Evolutionary conservation across 352 stramenopile genomes (phyloP).

Genomic region (Pythium dissimile): DNA sequence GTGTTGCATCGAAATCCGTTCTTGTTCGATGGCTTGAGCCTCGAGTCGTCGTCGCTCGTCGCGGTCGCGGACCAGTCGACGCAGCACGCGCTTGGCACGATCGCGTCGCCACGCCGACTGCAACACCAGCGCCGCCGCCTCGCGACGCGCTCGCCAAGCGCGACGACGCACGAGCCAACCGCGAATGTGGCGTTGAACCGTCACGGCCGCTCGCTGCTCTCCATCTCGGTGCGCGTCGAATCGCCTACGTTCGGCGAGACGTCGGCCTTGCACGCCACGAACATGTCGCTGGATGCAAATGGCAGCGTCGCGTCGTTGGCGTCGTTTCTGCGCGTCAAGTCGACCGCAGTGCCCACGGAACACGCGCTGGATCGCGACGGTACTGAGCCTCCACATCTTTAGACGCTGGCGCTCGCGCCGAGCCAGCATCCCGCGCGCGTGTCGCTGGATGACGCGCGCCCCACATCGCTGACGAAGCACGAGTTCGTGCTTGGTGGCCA

Average conservation of each 20-base stretch:
- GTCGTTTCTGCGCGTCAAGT: not conserved
- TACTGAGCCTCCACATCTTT: constrained; percentile 17
- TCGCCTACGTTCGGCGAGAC: not conserved
- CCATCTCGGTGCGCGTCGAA: constrained; percentile 1
- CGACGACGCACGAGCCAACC: constrained; percentile 26
- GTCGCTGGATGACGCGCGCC: constrained; percentile 29
- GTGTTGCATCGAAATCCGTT: not conserved
- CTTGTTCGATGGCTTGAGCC: not conserved
- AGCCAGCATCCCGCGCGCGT: constrained; percentile 27
- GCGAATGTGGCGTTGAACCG: constrained; percentile 38
- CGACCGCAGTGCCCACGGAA: constrained; percentile 17
- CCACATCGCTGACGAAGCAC: constrained; percentile 19
- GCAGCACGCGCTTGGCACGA: not conserved
- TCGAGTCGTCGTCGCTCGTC: not conserved
- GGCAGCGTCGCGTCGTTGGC: constrained; percentile 15
- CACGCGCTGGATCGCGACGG: constrained; percentile 38
- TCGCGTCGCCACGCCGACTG: constrained; percentile 13
- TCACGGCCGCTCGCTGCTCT: constrained; percentile 25
- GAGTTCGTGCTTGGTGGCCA: constrained; percentile 23
- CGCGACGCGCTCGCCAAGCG: constrained; percentile 11
- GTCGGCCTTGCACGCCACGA: constrained; percentile 21
- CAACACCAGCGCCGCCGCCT: not conserved
- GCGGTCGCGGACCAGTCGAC: not conserved
- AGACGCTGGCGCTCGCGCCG: constrained; percentile 14
- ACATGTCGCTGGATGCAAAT: constrained; percentile 39